phyloP scores from a whole-genome alignment of 2,329 filamentous ascomycete species.

The Phialophora chinensis region DNA sequence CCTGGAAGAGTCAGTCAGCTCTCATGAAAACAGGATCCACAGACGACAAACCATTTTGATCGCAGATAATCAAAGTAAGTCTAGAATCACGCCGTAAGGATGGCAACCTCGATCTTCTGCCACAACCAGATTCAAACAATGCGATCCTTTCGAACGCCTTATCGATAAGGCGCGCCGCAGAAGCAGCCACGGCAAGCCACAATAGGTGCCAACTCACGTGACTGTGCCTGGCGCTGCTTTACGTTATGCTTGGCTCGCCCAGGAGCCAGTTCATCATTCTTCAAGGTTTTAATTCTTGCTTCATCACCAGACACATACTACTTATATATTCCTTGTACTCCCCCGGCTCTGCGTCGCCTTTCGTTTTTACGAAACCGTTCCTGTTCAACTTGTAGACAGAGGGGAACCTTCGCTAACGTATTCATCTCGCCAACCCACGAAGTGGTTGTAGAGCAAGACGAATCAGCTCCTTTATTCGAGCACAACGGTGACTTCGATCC shows the following conservation, averaged over 20 bases:
- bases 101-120: neutral
- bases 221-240: too few species aligned
- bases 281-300: too few species aligned
- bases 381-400: neutral
- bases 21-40: neutral
- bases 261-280: too few species aligned
- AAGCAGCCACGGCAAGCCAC: neutral
- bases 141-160: neutral
- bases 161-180: neutral
- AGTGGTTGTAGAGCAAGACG: neutral
- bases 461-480: neutral
- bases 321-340: too few species aligned
- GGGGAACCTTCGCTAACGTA: neutral
- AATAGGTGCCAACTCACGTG: too few species aligned
- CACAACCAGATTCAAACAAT: neutral
- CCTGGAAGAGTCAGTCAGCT: slow-evolving; percentile 8
- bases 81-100: neutral
- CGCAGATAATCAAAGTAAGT: neutral
- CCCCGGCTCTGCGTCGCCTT: neutral
- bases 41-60: slow-evolving; percentile 3
- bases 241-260: too few species aligned
- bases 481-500: neutral
- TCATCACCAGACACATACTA: too few species aligned
- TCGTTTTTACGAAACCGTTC: neutral
- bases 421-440: neutral